These are phyloP conservation scores for Colletotrichum nymphaeae DNA, from an alignment of 2,329 filamentous ascomycete genomes.

Conservation along the genomic window DNA sequence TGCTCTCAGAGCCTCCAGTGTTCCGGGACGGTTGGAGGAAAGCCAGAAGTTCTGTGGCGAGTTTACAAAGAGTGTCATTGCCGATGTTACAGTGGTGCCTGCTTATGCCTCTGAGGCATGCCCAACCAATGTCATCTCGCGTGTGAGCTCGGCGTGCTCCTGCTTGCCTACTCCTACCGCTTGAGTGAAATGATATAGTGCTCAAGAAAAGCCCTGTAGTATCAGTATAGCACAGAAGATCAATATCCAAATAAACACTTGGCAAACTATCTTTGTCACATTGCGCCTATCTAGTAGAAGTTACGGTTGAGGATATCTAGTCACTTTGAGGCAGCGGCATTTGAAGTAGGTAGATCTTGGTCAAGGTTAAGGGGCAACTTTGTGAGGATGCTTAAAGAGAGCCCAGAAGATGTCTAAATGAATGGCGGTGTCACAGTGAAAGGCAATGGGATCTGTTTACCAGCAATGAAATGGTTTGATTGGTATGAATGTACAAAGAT, in stretches of 20 bases:
- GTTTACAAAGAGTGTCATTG: constrained; percentile 36
- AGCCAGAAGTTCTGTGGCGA: constrained; percentile 38
- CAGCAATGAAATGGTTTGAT: not conserved
- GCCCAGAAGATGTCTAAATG: not conserved
- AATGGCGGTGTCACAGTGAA: not conserved
- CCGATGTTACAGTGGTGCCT: constrained; percentile 38
- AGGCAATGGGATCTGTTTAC: not conserved
- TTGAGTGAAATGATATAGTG: not conserved
- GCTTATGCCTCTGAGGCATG: constrained; percentile 37
- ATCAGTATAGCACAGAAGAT: no score
- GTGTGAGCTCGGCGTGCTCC: constrained; percentile 40
- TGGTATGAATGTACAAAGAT: not conserved
- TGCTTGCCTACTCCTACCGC: constrained; percentile 39
- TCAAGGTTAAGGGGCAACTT: no score
- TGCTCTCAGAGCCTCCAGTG: constrained; percentile 34
- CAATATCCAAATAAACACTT: no score
- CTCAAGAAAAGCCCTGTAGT: no score
- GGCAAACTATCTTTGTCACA: no score
- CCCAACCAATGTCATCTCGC: constrained; percentile 37
- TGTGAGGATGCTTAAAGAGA: not conserved
- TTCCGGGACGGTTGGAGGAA: constrained; percentile 37
- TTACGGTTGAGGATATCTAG: no score
- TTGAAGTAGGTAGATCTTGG: no score
- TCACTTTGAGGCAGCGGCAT: no score
- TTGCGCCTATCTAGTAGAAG: no score